Evolutionary conservation across 2,329 filamentous ascomycete genomes (phyloP).

Genomic region (Juglanconis sp.): DNA sequence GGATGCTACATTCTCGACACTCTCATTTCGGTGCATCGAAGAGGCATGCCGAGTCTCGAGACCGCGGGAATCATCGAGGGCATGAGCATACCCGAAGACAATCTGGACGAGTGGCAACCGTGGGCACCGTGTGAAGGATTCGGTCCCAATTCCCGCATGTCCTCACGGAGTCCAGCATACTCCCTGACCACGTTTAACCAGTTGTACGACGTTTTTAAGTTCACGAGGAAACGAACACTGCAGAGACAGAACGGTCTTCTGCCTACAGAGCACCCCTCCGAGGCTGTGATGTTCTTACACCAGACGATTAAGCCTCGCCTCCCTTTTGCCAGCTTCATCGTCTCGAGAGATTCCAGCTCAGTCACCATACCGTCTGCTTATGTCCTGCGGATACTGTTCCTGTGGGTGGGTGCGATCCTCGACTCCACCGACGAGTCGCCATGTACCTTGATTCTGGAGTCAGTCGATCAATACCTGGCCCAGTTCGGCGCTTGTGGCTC

Average conservation of each 20-base stretch:
- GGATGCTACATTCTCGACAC: slow-evolving; percentile 64
- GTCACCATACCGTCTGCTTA: slow-evolving; percentile 26
- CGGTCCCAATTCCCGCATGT: slow-evolving; percentile 24
- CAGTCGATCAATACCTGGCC: slow-evolving; percentile 22
- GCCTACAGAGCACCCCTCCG: slow-evolving; percentile 2
- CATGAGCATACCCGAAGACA: slow-evolving; percentile 57
- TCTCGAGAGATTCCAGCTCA: slow-evolving; percentile 17
- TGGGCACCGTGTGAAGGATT: slow-evolving; percentile 55
- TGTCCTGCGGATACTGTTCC: slow-evolving; percentile 22
- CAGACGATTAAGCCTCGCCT: slow-evolving; percentile 20
- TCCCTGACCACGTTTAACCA: slow-evolving; percentile 41
- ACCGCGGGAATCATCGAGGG: slow-evolving; percentile 42
- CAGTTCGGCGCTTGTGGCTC: slow-evolving; percentile 24
- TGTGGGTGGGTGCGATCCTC: slow-evolving; percentile 24
- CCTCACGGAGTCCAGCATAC: slow-evolving; percentile 29
- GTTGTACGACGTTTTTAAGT: slow-evolving; percentile 36
- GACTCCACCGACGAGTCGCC: slow-evolving; percentile 17
- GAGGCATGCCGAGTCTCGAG: slow-evolving; percentile 48
- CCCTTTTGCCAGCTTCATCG: slow-evolving; percentile 24
- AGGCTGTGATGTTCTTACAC: slow-evolving; percentile 18
- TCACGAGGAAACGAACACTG: slow-evolving; percentile 26
- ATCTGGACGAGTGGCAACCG: slow-evolving; percentile 71
- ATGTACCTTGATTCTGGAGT: slow-evolving; percentile 20
- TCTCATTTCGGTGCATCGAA: slow-evolving; percentile 49
- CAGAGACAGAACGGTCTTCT: slow-evolving; percentile 9